Conservation (phyloP, 371 early-diverging fungal species). For the Sporodiniella umbellata region DNA sequence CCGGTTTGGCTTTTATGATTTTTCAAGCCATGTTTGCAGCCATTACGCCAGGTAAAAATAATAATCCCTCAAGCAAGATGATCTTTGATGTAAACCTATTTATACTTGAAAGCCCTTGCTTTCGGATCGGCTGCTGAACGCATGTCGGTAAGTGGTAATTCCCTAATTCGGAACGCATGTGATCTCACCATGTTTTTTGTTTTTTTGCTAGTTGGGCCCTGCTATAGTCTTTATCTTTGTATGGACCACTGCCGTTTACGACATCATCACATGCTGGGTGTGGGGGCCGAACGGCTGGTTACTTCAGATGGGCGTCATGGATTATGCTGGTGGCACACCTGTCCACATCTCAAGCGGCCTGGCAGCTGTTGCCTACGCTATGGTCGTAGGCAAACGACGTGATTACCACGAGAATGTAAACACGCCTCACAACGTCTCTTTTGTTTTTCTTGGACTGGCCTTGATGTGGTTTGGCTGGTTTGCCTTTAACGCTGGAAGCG, state of each 20-base stretch:
- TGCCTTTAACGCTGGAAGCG: slow-evolving; percentile 47
- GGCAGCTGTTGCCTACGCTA: slow-evolving; percentile 78
- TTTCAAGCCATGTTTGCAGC: slow-evolving; percentile 78
- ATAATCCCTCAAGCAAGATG: neutral
- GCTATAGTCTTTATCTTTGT: slow-evolving; percentile 75
- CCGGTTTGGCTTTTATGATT: slow-evolving; percentile 58
- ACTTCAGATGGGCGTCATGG: slow-evolving; percentile 64
- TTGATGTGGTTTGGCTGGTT: slow-evolving; percentile 76
- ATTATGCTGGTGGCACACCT: slow-evolving; percentile 86
- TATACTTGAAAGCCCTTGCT: slow-evolving; percentile 59
- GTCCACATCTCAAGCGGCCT: slow-evolving; percentile 84
- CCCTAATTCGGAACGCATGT: too few species aligned
- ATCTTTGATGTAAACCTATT: neutral
- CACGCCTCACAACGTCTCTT: slow-evolving; percentile 77
- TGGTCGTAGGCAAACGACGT: slow-evolving; percentile 74
- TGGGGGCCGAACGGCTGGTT: slow-evolving; percentile 81
- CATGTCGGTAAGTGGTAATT: slow-evolving; percentile 48
- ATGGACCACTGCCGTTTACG: slow-evolving; percentile 84
- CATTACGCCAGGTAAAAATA: slow-evolving; percentile 60
- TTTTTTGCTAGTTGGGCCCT: slow-evolving; percentile 54
- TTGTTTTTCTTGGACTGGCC: slow-evolving; percentile 77
- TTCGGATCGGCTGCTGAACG: slow-evolving; percentile 86
- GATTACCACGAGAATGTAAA: slow-evolving; percentile 60
- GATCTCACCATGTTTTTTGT: neutral
- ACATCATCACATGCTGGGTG: slow-evolving; percentile 79